phyloP scores from a whole-genome alignment of 1,284 basidiomycete species.

The Trametes hirsuta region DNA sequence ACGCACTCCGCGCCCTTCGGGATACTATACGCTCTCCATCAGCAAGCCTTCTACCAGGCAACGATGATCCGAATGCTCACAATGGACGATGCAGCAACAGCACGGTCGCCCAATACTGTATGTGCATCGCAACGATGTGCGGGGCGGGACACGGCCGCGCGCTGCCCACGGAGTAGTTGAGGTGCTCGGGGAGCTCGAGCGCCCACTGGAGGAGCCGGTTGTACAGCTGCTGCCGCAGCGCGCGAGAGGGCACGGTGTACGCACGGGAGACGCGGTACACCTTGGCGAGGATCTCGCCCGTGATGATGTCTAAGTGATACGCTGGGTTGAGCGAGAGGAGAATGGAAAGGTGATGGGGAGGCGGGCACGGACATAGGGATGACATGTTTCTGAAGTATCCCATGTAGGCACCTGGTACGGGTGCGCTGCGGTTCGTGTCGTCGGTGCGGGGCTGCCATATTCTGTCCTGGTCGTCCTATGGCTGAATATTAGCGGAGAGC shows the following conservation, averaged over 20 bases:
- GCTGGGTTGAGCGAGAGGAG: not conserved
- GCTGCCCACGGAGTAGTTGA: conserved; percentile 62
- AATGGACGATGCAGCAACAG: conserved; percentile 83
- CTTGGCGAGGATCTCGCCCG: conserved; percentile 66
- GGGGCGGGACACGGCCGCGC: conserved; percentile 58
- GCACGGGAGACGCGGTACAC: conserved; percentile 74
- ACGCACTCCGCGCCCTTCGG: conserved; percentile 69
- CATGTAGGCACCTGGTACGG: conserved; percentile 51
- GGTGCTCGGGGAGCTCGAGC: conserved; percentile 65
- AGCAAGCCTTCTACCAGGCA: conserved; percentile 2
- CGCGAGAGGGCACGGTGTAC: conserved; percentile 47
- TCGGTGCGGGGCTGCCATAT: conserved; percentile 51
- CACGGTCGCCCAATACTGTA: conserved; percentile 79
- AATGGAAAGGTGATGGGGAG: not conserved
- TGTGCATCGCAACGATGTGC: conserved; percentile 71
- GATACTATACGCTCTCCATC: conserved; percentile 46
- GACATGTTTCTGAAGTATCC: conserved; percentile 63
- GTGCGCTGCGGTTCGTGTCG: conserved; percentile 40
- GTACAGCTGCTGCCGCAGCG: conserved; percentile 57
- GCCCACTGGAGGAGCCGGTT: conserved; percentile 78
- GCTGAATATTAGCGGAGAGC: not conserved
- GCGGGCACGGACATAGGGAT: conserved; percentile 55
- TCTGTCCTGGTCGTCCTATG: conserved; percentile 54
- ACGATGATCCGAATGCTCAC: conserved; percentile 48
- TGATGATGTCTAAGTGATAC: conserved; percentile 52